Base-by-base conservation (phyloP, 1,284 basidiomycete genomes). In the Pseudozyma pruni region DNA sequence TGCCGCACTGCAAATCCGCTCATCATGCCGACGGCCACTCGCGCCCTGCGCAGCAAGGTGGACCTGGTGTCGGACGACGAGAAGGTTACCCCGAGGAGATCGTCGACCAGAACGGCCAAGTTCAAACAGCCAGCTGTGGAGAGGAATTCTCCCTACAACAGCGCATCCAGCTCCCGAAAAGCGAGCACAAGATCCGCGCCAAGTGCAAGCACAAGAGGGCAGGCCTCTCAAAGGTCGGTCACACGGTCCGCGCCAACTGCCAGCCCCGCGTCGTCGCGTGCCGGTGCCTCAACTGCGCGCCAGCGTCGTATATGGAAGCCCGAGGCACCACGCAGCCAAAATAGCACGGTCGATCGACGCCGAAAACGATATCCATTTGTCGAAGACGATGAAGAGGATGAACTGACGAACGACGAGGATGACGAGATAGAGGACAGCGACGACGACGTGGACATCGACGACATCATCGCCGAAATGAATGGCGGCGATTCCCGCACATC, bases 401-500 rank as follows among this genome's bases (percentile, higher is more conserved):
- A 35, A 2, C n/a, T 19, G 3, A 32, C 31, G 29, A 9, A 45
- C 22, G 22, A 47, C 8, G 25, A 39, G 7, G 31, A 51, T 3
- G 34, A 56, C 14, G 20, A 47, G 16, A 44, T 17, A 3, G 50
- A 53, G 5, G 27, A 44, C 14, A 45, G 44, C 29, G 53, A 56
- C 14, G 38, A 54, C 10, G 42, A 43, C 13, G 33, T 53, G n/a
- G 47, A 50, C 27, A 45, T 60, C 44, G 58, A 61, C 40, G 64
- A 60, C 31, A 57, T 67, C 32, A 56, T 60, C 23, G 57, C 48
- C 23, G 50, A 56, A 33, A 67, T 56, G 34, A 60, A 67, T n/a
- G 56, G 51, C 13, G 53, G 43, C 6, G 43, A 43, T 9, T 47
- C 31, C 29, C 44, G 44, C 33, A 38, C 17, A 8, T 31, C 44